Evolutionary conservation across 352 stramenopile species (phyloP), one percentile per base, ranked within the genome.

Genomic region (Pythium chondricola): DNA sequence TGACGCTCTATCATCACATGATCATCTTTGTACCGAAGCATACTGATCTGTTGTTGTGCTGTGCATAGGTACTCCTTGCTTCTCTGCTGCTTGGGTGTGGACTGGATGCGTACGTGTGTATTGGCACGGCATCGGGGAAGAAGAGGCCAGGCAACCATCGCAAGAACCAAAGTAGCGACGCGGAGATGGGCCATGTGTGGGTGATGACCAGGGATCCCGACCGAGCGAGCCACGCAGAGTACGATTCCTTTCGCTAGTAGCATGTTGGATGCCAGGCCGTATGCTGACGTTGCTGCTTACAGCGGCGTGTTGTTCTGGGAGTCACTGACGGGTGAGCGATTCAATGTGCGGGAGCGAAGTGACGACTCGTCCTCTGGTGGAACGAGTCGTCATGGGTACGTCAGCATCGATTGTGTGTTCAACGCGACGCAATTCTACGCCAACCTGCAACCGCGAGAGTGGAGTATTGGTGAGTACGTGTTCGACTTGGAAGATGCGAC

Each of bases 51-150:
- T n/a, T n/a, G n/a, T n/a, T n/a, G n/a, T n/a, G n/a, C n/a, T n/a
- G n/a, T n/a, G n/a, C n/a, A n/a, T n/a, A 92, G 80, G 24, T 89
- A 7, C 57, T 97, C 25, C 69, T 97, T 9, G 83, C 78, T 14
- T 96, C 84, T 13, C 48, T 97, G 13, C 65, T 97, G 7, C 60
- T 95, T 5, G 86, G 89, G 16, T 97, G 88, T 52, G 88, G 88
- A 0, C 58, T 97, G 2, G 77, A 94, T 42, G 84, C 85, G 2
- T 96, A 79, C 57, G 78, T 96, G 11, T 89, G 77, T 39, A 83
- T 95, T n/a, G 85, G 86, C 6, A 89, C 66, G 5, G 69, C 90
- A n/a, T 69, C 64, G 18, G 54, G 62, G 1, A 55, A 31, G 25
- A 49, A 67, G 37, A n/a, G n/a, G n/a, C n/a, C n/a, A n/a, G n/a